Evolutionary conservation across 768 basidiomycete genomes (phyloP).

Genomic region (Leucosporidium scottii): DNA sequence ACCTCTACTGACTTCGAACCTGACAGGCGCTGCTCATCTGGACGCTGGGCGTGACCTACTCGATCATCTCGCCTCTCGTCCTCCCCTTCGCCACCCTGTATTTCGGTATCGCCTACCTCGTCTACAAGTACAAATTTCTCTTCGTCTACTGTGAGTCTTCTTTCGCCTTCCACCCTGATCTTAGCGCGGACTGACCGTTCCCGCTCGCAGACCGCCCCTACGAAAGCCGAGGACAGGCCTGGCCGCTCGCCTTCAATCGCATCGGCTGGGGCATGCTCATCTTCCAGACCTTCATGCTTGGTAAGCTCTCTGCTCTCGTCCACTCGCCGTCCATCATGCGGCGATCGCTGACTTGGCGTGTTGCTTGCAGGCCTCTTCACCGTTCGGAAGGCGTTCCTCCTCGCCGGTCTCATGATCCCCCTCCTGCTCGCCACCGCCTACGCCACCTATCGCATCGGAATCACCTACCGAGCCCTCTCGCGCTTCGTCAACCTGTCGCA

Average conservation of each 20-base stretch:
- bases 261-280: constrained; percentile 87
- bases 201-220: constrained; percentile 71
- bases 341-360: background rate
- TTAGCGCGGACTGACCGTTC: no score
- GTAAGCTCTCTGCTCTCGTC: background rate
- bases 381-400: constrained; percentile 54
- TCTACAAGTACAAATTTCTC: constrained; percentile 95
- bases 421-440: constrained; percentile 65
- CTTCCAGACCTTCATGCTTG: constrained; percentile 83
- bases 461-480: constrained; percentile 63
- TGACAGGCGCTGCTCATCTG: constrained; percentile 81
- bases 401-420: constrained; percentile 62
- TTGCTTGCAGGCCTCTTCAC: constrained; percentile 72
- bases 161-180: background rate
- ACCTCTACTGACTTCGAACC: background rate
- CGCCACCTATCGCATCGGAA: constrained; percentile 74
- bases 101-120: constrained; percentile 90
- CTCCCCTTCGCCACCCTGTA: constrained; percentile 91
- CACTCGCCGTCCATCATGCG: no score
- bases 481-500: constrained; percentile 77
- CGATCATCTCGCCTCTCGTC: constrained; percentile 90
- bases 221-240: constrained; percentile 93
- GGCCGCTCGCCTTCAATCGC: constrained; percentile 90
- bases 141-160: constrained; percentile 59
- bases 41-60: constrained; percentile 88